phyloP scores from a whole-genome alignment of 1,284 basidiomycete species.

The Fomitopsis palustris region DNA sequence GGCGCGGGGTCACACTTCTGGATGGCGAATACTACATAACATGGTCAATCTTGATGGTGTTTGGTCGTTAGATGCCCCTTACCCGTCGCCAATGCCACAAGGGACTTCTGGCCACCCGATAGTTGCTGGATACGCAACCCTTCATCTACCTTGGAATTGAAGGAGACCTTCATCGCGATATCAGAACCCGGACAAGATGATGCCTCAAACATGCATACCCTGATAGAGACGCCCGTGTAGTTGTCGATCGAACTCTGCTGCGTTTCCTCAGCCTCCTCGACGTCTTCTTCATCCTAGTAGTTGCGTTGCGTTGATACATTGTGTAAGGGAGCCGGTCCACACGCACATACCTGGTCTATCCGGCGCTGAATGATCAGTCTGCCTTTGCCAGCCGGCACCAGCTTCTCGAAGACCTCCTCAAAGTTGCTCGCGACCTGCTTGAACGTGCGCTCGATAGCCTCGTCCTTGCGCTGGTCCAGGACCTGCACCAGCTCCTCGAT shows the following conservation, averaged over 20 bases:
- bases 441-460: slow-evolving; percentile 97
- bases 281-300: slow-evolving; percentile 63
- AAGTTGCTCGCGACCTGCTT: slow-evolving; percentile 98
- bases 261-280: slow-evolving; percentile 62
- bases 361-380: slow-evolving; percentile 89
- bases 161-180: slow-evolving; percentile 71
- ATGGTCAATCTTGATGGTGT: not conserved
- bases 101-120: slow-evolving; percentile 96
- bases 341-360: slow-evolving; percentile 69
- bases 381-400: slow-evolving; percentile 94
- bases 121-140: slow-evolving; percentile 95
- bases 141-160: slow-evolving; percentile 97
- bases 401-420: slow-evolving; percentile 93
- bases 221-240: slow-evolving; percentile 96
- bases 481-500: slow-evolving; percentile 96
- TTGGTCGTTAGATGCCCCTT: slow-evolving; percentile 8
- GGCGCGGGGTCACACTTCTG: slow-evolving; percentile 99
- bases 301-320: not conserved
- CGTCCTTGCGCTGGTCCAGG: slow-evolving; percentile 96
- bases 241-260: slow-evolving; percentile 83
- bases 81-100: slow-evolving; percentile 95
- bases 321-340: not conserved
- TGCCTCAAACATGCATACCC: slow-evolving; percentile 31
- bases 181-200: not conserved
- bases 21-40: slow-evolving; percentile 86